Conservation (phyloP, 164 flowering plant genomes). For the Pachysandra terminalis region DNA sequence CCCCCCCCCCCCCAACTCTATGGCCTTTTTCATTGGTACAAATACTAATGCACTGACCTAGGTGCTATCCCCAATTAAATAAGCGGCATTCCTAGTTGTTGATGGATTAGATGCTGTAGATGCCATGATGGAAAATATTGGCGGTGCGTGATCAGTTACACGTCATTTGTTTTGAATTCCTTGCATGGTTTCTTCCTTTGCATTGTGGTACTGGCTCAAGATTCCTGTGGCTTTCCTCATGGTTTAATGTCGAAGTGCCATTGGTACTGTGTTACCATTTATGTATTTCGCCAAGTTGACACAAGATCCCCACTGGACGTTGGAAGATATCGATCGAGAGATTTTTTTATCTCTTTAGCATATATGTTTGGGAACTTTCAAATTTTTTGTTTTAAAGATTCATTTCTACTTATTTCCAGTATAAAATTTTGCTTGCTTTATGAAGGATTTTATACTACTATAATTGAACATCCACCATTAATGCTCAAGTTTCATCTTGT, state of each 20-base stretch:
- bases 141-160: neutral
- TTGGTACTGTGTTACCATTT: no score
- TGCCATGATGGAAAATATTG: neutral
- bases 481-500: constrained; percentile 14
- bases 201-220: no score
- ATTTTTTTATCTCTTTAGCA: no score
- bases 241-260: no score
- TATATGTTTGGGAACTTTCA: neutral
- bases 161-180: neutral
- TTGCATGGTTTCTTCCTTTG: neutral
- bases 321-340: neutral
- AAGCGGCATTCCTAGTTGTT: neutral
- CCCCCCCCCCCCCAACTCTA: no score
- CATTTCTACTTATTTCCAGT: neutral
- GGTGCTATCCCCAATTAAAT: neutral
- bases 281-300: no score
- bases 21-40: no score
- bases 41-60: neutral
- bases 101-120: neutral
- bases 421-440: no score
- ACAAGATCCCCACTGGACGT: no score
- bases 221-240: no score
- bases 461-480: neutral
- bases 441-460: neutral
- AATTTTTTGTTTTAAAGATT: neutral